Evolutionary conservation across 2,329 filamentous ascomycete genomes (phyloP), one percentile per base, ranked within the genome.

Genomic region (Xylaria arbuscula): DNA sequence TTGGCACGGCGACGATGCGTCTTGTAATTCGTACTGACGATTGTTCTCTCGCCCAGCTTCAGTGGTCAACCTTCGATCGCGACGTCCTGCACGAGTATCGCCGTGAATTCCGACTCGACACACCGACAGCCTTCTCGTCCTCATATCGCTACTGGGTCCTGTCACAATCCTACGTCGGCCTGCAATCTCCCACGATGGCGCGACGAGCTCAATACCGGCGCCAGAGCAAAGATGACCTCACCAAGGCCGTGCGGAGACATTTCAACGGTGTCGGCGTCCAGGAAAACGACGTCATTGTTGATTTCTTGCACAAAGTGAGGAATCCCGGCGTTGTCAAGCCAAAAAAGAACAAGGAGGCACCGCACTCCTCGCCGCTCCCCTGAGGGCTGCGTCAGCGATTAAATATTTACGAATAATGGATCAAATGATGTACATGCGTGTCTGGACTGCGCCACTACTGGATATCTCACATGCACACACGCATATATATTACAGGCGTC

Each of bases 281-380:
- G 72, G 93, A 97, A 82, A 93, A 90, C 77, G 93, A 96, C 74
- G 90, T 94, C 72, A 91, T 96, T 66, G 91, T 94, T 65, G 91
- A 92, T 72, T 89, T 93, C 77, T 84, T 94, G 69, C 92, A 93
- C 83, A 92, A 89, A 76, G 86, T 92, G 36, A 85, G 86, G 76
- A 86, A 85, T 72, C 84, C 89, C 69, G 86, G 87, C 22, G 72
- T 81, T 1, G 70, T 73, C 81, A 82, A 77, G 76, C 74, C 74
- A 22, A 73, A 70, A 36, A 78, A 75, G 68, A 77, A 75, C 50
- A 78, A 78, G 64, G 71, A 75, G 19, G 48, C 64, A 65, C 78
- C 78, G 19, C 78, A 79, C 64, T 77, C 77, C 19, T 76, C 77
- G 51, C 77, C 78, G 11, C 75, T 79, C 45, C 78, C 78, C 50